Base-by-base conservation (phyloP, 768 basidiomycete genomes). In the Termitomyces sp. region DNA sequence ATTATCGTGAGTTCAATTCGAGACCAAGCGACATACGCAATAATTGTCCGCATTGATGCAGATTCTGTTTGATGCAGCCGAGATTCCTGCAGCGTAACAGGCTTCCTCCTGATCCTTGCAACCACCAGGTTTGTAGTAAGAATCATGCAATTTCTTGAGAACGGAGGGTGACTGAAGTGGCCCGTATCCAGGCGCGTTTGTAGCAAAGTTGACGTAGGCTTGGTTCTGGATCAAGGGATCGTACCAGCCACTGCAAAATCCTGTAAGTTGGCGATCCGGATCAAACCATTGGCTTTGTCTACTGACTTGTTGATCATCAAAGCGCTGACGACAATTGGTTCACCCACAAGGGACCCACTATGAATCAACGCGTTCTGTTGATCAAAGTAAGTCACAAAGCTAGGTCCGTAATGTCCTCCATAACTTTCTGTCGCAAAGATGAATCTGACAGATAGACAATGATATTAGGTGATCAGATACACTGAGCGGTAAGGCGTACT, bases 381-480 rank as follows among this genome's bases (percentile, higher is more conserved):
- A 38, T 87, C 77, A 66, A 90, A 88, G 66, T 80, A 88, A 5
- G 83, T 83, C 35, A 86, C 85, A 62, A 88, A 88, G 54, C 76
- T 77, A 4, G 87, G 86, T 0, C 84, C 87, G 67, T 87, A 89
- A 66, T 89, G 86, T 0, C 87, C 86, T 7, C 87, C 87, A 58
- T 87, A 89, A 55, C 84, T 86, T 68, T 89, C 87, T 6, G 87
- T 87, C 2, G 84, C 79, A 50, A 88, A 78, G 40, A 86, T 81
- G 64, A 88, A 87, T 65, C 87, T 87, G 42, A 38, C 2, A 44
- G 18, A 44, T 1, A 12, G 22, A 63, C 8, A 3, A 18, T 9
- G 16, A n/a, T 8, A 42, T 4, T 5, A 44, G 11, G n/a, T 13
- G 33, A 33, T 20, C 9, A 4, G 20, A 18, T 42, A 28, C 5